Evolutionary conservation across 1,139 yeast species (phyloP).

Genomic region (Groenewaldozyma sp.): DNA sequence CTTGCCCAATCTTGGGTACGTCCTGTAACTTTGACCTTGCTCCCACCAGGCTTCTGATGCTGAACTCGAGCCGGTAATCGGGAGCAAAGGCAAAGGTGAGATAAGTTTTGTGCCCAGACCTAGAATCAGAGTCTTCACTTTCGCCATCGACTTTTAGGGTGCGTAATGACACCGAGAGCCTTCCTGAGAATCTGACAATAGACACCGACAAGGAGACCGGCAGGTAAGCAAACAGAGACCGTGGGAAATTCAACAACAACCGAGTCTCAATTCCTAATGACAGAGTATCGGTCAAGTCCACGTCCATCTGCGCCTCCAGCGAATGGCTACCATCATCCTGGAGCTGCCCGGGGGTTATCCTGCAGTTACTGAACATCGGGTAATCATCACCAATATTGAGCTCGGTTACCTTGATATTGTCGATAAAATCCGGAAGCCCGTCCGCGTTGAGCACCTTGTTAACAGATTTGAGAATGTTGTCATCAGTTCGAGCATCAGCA

Average conservation of each 20-base stretch:
- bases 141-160: conserved; percentile 12
- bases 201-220: conserved; percentile 82
- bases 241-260: conserved; percentile 73
- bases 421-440: conserved; percentile 70
- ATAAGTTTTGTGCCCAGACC: conserved; percentile 42
- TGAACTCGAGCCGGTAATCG: conserved; percentile 80
- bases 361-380: conserved; percentile 90
- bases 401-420: conserved; percentile 69
- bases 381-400: conserved; percentile 91
- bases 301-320: conserved; percentile 83
- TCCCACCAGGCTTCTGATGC: conserved; percentile 79
- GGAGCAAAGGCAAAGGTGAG: conserved; percentile 85
- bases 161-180: conserved; percentile 70
- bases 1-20: conserved; percentile 80
- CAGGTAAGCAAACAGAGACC: conserved; percentile 65
- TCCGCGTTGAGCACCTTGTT: conserved; percentile 44
- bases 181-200: conserved; percentile 87
- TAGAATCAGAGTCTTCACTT: conserved; percentile 7
- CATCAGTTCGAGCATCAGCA: conserved; percentile 73
- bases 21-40: conserved; percentile 87
- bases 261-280: conserved; percentile 86
- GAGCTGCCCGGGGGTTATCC: conserved; percentile 40
- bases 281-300: conserved; percentile 80
- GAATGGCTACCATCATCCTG: conserved; percentile 24
- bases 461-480: conserved; percentile 73